Evolutionary conservation across 805 yeast genomes (phyloP).

Genomic region (Myxozyma melibiosi): DNA sequence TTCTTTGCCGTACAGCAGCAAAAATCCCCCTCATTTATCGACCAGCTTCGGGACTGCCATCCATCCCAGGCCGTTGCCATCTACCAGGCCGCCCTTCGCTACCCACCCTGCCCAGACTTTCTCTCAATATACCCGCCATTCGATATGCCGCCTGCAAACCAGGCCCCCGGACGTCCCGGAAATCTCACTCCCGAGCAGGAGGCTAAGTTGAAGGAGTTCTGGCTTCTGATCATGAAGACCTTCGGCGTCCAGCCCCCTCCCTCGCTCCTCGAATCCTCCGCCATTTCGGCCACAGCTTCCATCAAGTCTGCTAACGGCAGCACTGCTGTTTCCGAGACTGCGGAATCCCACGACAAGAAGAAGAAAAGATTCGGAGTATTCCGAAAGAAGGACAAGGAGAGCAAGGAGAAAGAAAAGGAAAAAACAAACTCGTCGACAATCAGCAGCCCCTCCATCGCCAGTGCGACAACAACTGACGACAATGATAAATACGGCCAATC

Average conservation of each 20-base stretch:
- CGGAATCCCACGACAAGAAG: slow-evolving; percentile 18
- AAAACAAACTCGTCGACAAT: slow-evolving; percentile 14
- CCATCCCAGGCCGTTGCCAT: slow-evolving; percentile 11
- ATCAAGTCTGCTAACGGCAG: slow-evolving; percentile 16
- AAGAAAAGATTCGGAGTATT: slow-evolving; percentile 36
- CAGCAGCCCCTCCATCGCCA: slow-evolving; percentile 18
- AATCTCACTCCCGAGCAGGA: slow-evolving; percentile 45
- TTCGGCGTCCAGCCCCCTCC: slow-evolving; percentile 33
- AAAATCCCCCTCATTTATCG: slow-evolving; percentile 7
- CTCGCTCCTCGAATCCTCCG: slow-evolving; percentile 33
- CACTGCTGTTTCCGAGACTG: slow-evolving; percentile 7
- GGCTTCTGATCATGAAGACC: slow-evolving; percentile 37
- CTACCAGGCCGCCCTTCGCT: slow-evolving; percentile 11
- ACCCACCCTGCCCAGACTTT: slow-evolving; percentile 24
- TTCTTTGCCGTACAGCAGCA: slow-evolving; percentile 5
- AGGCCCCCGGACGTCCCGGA: slow-evolving; percentile 43
- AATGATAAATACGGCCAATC: slow-evolving; percentile 35
- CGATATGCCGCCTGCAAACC: slow-evolving; percentile 25
- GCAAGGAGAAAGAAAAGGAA: slow-evolving; percentile 8
- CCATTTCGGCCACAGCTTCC: slow-evolving; percentile 7
- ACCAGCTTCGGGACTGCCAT: slow-evolving; percentile 13
- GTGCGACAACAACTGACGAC: slow-evolving; percentile 23
- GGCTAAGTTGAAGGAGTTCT: slow-evolving; percentile 45
- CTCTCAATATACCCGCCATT: slow-evolving; percentile 28
- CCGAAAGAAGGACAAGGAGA: slow-evolving; percentile 29